These are phyloP conservation scores for Pythium volutum DNA, from an alignment of 352 stramenopile species.

Conservation along the genomic window DNA sequence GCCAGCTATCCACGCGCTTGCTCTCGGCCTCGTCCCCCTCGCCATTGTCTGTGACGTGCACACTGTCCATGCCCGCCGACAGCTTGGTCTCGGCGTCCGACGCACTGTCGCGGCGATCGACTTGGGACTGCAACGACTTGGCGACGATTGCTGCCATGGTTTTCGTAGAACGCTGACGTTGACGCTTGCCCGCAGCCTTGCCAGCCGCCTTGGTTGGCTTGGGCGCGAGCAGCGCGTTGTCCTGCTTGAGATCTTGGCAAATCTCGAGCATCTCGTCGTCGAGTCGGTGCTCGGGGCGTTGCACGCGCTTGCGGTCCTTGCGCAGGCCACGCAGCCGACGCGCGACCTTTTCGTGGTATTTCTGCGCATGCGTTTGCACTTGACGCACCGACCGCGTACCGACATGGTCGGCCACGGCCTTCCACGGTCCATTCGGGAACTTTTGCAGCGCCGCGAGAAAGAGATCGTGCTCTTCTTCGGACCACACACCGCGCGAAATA, in stretches of 20 bases:
- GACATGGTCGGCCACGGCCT: constrained; percentile 6
- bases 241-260: constrained; percentile 11
- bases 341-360: constrained; percentile 21
- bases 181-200: background rate
- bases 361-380: constrained; percentile 20
- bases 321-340: constrained; percentile 10
- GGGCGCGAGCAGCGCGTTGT: constrained; percentile 3
- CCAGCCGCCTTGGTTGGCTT: background rate
- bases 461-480: constrained; percentile 19
- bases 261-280: constrained; percentile 11
- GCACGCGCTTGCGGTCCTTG: constrained; percentile 1
- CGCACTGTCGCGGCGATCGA: background rate
- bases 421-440: constrained; percentile 20
- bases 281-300: constrained; percentile 13
- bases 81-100: constrained; percentile 14
- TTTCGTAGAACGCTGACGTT: background rate
- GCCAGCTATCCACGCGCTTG: background rate
- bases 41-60: constrained; percentile 3
- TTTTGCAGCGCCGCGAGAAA: constrained; percentile 17
- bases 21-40: background rate
- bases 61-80: constrained; percentile 1
- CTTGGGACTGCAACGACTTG: background rate
- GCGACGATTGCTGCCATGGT: background rate
- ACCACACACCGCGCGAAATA: constrained; percentile 13
- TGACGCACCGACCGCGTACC: constrained; percentile 17